Percentiles rank a stretch among this genome's conserved stretches.
Evolutionary conservation across 148 eudicot species (phyloP).

Genomic region (Euryodendron excelsum): DNA sequence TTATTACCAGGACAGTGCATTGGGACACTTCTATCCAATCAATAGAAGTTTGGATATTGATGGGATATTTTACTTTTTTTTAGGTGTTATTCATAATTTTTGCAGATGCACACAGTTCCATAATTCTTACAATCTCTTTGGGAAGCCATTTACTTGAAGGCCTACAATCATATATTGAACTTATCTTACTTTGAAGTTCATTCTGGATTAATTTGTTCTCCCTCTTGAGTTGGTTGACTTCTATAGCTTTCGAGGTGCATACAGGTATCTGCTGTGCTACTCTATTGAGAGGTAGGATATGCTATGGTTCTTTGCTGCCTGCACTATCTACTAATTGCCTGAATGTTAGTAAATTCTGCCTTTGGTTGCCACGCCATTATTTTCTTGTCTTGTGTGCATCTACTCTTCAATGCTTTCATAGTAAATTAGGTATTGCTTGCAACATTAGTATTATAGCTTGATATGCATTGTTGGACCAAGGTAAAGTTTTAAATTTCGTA

Average conservation of each 20-base stretch:
- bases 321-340: conserved; percentile 11
- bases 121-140: neutral
- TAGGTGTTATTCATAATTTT: neutral
- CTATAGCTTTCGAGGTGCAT: conserved; percentile 11
- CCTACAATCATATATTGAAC: neutral
- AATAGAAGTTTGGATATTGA: no score
- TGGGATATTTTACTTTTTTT: neutral
- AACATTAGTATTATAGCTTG: no score
- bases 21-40: neutral
- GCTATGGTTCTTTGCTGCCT: conserved; percentile 19
- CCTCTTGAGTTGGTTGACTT: conserved; percentile 19
- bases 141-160: neutral
- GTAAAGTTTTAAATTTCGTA: no score
- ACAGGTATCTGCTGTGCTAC: conserved; percentile 23
- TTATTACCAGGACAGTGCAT: neutral
- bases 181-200: neutral
- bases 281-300: conserved; percentile 14
- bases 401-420: neutral
- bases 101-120: neutral
- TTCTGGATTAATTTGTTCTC: conserved; percentile 5
- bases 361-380: neutral
- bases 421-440: neutral
- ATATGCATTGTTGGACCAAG: no score
- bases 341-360: conserved; percentile 4
- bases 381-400: neutral